Evolutionary conservation across 345 rosid species (phyloP).

Genomic region (Nasturtium officinale): DNA sequence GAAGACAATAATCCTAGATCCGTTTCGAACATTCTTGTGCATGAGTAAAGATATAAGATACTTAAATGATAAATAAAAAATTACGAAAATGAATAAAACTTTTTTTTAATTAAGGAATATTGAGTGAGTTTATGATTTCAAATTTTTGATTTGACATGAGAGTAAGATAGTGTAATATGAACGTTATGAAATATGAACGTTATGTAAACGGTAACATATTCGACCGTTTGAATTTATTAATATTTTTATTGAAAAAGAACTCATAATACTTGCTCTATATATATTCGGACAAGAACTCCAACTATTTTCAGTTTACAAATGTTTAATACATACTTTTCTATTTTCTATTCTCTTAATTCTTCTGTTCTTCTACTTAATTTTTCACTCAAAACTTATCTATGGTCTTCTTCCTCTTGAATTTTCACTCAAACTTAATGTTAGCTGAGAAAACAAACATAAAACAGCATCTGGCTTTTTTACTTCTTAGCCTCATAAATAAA

Average conservation of each 20-base stretch:
- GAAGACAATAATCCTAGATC: not conserved
- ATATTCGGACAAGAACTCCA: not conserved
- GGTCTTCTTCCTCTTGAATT: too few species aligned
- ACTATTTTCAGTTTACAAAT: not conserved
- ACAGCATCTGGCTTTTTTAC: too few species aligned
- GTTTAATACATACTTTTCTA: not conserved
- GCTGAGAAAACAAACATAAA: too few species aligned
- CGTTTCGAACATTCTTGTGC: not conserved
- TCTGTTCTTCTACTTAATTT: too few species aligned
- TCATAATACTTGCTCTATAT: not conserved
- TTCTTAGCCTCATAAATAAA: too few species aligned
- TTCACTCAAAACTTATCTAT: too few species aligned
- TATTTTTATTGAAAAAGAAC: not conserved
- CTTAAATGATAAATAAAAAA: not conserved
- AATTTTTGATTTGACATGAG: not conserved
- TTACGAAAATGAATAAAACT: not conserved
- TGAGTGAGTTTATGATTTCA: not conserved
- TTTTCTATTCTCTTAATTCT: not conserved
- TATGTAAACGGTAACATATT: not conserved
- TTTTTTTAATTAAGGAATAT: not conserved
- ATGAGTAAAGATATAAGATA: not conserved
- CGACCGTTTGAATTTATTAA: not conserved
- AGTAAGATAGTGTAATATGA: not conserved
- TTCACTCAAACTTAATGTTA: not conserved
- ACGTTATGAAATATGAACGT: conserved; percentile 17